Percentiles rank a stretch among this genome's conserved stretches.
Evolutionary conservation across 2,329 filamentous ascomycete species (phyloP).

Genomic region (Meredithiella fracta): DNA sequence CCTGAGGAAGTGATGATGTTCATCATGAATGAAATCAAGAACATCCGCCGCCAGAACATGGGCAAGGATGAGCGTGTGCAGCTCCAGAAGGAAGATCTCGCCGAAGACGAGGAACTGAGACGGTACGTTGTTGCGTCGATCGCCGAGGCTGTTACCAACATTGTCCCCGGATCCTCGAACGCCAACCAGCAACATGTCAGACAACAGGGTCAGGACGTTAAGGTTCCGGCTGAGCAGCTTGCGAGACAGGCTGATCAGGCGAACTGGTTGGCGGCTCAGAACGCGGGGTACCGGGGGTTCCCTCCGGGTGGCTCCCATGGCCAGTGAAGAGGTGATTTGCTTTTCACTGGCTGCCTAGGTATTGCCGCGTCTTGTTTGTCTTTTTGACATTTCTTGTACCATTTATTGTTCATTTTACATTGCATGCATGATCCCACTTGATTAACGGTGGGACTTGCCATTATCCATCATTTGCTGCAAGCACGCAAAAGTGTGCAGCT

Average conservation of each 20-base stretch:
- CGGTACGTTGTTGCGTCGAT: constrained; percentile 59
- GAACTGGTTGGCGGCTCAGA: constrained; percentile 10
- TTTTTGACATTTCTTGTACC: neutral
- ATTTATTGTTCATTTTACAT: constrained; percentile 1
- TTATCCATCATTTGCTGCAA: neutral
- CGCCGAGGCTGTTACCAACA: constrained; percentile 53
- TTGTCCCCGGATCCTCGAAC: constrained; percentile 33
- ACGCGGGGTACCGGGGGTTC: constrained; percentile 8
- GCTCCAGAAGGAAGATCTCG: constrained; percentile 63
- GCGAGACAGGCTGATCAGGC: constrained; percentile 16
- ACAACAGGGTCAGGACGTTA: constrained; percentile 35
- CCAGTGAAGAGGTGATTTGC: neutral
- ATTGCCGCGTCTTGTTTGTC: neutral
- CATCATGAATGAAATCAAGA: constrained; percentile 82
- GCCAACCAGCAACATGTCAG: constrained; percentile 16
- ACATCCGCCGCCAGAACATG: constrained; percentile 67
- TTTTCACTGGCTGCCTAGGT: neutral
- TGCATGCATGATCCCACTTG: neutral
- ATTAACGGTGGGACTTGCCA: neutral
- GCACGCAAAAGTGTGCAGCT: neutral
- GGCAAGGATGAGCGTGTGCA: constrained; percentile 70
- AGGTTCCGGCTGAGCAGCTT: constrained; percentile 44
- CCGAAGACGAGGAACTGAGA: constrained; percentile 59
- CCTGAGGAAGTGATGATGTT: constrained; percentile 82
- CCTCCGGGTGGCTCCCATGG: constrained; percentile 1